Evolutionary conservation across 805 yeast genomes (phyloP).

Genomic region (Metschnikowia baotianmanensis): DNA sequence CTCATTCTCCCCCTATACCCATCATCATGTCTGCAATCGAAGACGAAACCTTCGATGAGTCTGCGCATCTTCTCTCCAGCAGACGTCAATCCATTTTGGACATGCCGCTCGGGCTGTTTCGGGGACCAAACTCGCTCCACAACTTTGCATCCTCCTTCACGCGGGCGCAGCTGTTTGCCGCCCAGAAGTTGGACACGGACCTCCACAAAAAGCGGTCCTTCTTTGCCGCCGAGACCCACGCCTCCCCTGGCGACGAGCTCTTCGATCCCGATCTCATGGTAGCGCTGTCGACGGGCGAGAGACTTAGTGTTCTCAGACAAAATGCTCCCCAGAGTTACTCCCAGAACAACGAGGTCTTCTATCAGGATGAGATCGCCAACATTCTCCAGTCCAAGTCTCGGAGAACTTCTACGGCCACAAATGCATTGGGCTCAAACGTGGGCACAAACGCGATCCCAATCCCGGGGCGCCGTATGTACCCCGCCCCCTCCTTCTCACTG

Average conservation of each 20-base stretch:
- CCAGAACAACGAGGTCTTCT: constrained; percentile 35
- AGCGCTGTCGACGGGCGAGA: constrained; percentile 62
- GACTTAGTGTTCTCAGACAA: constrained; percentile 51
- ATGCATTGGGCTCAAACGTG: no score
- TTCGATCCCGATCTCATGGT: constrained; percentile 68
- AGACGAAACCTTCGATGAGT: constrained; percentile 15
- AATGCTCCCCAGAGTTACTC: constrained; percentile 9
- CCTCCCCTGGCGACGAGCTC: constrained; percentile 48
- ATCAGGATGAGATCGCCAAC: constrained; percentile 36
- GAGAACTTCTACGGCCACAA: constrained; percentile 1
- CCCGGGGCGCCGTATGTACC: constrained; percentile 29
- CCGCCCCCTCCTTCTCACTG: constrained; percentile 45
- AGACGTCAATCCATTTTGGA: constrained; percentile 25
- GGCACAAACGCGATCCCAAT: constrained; percentile 27
- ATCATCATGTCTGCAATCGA: constrained; percentile 13
- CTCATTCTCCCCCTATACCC: neutral
- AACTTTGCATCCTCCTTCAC: constrained; percentile 41
- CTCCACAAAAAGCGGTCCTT: constrained; percentile 63
- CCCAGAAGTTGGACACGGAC: constrained; percentile 46
- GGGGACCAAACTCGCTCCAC: constrained; percentile 37
- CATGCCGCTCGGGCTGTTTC: constrained; percentile 52
- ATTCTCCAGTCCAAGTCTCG: constrained; percentile 30
- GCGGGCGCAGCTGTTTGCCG: constrained; percentile 35
- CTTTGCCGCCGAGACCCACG: constrained; percentile 37
- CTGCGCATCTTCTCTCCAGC: constrained; percentile 10